Evolutionary conservation across 2,329 filamentous ascomycete genomes (phyloP).

Genomic region (Fusarium solani-melongenae): DNA sequence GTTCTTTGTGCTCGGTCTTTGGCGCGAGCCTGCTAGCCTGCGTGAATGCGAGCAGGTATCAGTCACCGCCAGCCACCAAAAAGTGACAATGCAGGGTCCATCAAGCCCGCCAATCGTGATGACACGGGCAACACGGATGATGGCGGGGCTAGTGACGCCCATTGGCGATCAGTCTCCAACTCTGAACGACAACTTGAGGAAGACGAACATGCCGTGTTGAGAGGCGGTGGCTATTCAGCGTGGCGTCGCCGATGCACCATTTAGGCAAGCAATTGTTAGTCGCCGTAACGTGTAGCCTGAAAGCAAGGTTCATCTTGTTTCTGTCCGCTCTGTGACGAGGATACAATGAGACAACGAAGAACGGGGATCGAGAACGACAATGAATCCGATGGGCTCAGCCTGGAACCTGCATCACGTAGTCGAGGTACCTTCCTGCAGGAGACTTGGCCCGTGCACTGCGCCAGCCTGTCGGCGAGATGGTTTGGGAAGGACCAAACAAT

Average conservation of each 20-base stretch:
- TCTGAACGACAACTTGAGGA: not conserved
- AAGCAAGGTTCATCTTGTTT: not conserved
- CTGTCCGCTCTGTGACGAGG: not conserved
- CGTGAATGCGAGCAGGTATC: slow-evolving; percentile 21
- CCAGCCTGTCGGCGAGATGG: not conserved
- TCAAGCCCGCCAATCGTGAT: slow-evolving; percentile 17
- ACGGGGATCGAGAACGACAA: not conserved
- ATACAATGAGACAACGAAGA: not conserved
- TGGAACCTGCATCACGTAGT: not conserved
- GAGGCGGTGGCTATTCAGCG: not conserved
- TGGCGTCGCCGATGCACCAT: not conserved
- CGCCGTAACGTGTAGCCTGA: not conserved
- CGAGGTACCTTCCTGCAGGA: not conserved
- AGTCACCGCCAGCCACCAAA: slow-evolving; percentile 31
- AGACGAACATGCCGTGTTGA: not conserved
- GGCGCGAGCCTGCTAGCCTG: slow-evolving; percentile 16
- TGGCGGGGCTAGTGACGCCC: slow-evolving; percentile 7
- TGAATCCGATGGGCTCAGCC: not conserved
- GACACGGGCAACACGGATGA: not conserved
- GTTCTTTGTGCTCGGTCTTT: slow-evolving; percentile 2
- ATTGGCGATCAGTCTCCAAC: slow-evolving; percentile 1
- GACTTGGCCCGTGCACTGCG: not conserved
- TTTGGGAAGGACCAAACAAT: slow-evolving; percentile 10
- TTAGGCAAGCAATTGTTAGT: not conserved
- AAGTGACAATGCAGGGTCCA: slow-evolving; percentile 32